A percentile compares a stretch with the other conserved stretches of the same genome.
phyloP scores from a whole-genome alignment of 2,329 filamentous ascomycete genomes.

The Ceratocystis diversiconidia region DNA sequence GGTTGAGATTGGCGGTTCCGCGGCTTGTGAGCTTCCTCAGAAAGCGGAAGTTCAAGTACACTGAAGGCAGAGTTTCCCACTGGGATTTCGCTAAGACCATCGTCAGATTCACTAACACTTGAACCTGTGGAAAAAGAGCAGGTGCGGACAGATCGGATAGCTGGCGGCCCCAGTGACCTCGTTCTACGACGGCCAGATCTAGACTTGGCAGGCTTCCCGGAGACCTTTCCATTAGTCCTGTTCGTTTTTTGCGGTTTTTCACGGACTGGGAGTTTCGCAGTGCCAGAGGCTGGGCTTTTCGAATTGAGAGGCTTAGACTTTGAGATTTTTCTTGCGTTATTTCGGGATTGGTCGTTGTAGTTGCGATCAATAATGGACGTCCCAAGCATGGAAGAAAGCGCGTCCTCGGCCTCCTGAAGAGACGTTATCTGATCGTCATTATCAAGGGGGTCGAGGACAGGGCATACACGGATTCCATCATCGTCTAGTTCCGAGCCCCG shows the following conservation, averaged over 20 bases:
- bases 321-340: not conserved
- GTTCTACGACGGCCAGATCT: conserved; percentile 12
- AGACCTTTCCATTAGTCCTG: not conserved
- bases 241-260: not conserved
- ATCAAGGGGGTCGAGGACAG: not conserved
- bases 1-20: conserved; percentile 23
- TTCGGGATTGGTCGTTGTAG: conserved; percentile 21
- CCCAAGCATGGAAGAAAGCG: conserved; percentile 17
- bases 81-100: conserved; percentile 37
- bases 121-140: conserved; percentile 22
- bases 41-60: conserved; percentile 42
- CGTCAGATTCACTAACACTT: conserved; percentile 24
- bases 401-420: conserved; percentile 21
- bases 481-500: conserved; percentile 19
- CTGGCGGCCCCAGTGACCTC: conserved; percentile 14
- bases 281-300: not conserved
- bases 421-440: conserved; percentile 4
- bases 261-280: not conserved
- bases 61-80: conserved; percentile 54
- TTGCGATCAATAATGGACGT: conserved; percentile 30
- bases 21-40: conserved; percentile 31
- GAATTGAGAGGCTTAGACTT: conserved; percentile 3
- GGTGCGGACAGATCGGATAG: conserved; percentile 13
- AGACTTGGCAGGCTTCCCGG: not conserved
- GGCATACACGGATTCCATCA: conserved; percentile 23